Percentiles rank a stretch among this genome's conserved stretches.
phyloP scores from a whole-genome alignment of 2,329 filamentous ascomycete species.

The Colletotrichum sojae region DNA sequence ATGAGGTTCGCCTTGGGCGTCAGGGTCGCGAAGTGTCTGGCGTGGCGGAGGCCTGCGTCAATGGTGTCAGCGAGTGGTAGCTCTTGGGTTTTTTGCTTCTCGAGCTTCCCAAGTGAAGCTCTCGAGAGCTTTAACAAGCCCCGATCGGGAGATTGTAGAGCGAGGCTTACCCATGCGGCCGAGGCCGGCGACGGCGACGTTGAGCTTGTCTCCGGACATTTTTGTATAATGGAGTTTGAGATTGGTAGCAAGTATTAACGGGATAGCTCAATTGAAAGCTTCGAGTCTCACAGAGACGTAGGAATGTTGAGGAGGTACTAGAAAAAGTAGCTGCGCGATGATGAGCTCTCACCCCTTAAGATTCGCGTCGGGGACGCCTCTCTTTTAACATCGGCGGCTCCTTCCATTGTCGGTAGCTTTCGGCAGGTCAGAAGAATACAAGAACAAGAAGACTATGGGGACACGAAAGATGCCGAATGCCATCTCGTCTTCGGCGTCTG shows the following conservation, averaged over 20 bases:
- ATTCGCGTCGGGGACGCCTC: conserved; percentile 2
- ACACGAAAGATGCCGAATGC: conserved; percentile 17
- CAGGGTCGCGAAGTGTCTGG: conserved; percentile 33
- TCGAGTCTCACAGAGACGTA: background rate
- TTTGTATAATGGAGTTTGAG: background rate
- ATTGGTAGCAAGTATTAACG: background rate
- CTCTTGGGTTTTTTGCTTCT: background rate
- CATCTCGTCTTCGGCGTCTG: conserved; percentile 20
- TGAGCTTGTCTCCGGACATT: conserved; percentile 48
- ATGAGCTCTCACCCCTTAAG: background rate
- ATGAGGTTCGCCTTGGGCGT: conserved; percentile 34
- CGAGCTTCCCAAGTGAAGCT: background rate
- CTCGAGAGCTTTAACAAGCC: background rate
- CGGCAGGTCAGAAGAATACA: background rate
- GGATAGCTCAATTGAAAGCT: background rate
- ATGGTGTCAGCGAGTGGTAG: no score
- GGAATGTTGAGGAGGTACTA: background rate
- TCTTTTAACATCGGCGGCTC: conserved; percentile 28
- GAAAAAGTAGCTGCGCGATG: background rate
- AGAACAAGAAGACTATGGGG: background rate
- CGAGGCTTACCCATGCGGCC: conserved; percentile 61
- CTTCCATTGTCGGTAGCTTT: conserved; percentile 2
- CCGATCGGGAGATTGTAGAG: background rate
- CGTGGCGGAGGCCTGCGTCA: conserved; percentile 20
- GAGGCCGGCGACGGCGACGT: conserved; percentile 63